phyloP scores from a whole-genome alignment of 805 yeast species.

The Zygotorulaspora florentina region DNA sequence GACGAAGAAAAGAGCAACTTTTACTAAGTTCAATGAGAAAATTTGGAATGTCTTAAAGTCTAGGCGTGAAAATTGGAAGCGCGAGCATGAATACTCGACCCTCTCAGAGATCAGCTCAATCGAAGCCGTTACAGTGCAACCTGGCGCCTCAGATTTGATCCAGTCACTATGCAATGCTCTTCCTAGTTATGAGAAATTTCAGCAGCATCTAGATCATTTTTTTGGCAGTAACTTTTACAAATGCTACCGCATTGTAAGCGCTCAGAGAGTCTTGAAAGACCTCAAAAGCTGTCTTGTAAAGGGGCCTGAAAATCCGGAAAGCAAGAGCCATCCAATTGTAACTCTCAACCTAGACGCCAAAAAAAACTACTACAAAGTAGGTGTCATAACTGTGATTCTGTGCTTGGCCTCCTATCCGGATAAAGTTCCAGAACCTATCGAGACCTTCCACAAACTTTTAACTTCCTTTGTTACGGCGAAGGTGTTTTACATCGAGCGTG shows the following conservation, averaged over 20 bases:
- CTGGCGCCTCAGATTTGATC: conserved; percentile 2
- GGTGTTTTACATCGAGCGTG: conserved; percentile 5
- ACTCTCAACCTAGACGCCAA: conserved; percentile 8
- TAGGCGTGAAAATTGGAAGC: conserved; percentile 5
- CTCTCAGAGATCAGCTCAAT: conserved; percentile 2
- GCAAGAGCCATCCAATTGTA: conserved; percentile 6
- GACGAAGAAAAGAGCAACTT: background rate
- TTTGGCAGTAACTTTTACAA: conserved; percentile 9
- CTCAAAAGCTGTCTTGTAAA: conserved; percentile 8
- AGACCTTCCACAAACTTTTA: conserved; percentile 12
- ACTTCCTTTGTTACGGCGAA: conserved; percentile 11
- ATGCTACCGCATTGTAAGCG: conserved; percentile 9
- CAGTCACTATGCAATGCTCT: conserved; percentile 10
- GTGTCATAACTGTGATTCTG: conserved; percentile 14
- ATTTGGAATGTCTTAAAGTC: conserved; percentile 3
- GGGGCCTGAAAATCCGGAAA: conserved; percentile 8
- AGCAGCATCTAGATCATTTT: conserved; percentile 4
- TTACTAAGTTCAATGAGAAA: conserved; percentile 1
- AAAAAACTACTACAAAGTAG: conserved; percentile 15
- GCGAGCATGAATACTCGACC: conserved; percentile 3
- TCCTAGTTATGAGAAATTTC: conserved; percentile 10
- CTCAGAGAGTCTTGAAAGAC: conserved; percentile 5
- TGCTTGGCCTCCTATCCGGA: conserved; percentile 4
- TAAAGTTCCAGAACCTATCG: conserved; percentile 9
- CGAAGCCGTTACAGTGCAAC: background rate